Evolutionary conservation across 371 early-diverging fungal species (phyloP).

Genomic region (Massospora cicadina): DNA sequence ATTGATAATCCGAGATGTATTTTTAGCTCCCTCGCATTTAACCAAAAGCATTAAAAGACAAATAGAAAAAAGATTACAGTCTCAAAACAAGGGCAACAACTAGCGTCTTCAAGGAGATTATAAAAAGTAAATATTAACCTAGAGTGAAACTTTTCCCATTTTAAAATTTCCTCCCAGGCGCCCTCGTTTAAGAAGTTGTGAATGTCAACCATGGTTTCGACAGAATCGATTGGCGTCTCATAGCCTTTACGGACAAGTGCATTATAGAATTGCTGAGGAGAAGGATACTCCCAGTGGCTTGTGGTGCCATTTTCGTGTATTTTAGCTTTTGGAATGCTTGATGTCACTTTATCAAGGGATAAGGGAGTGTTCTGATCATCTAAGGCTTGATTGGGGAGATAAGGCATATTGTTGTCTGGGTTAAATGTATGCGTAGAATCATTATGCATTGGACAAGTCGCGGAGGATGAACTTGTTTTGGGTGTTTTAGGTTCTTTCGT

Average conservation of each 20-base stretch:
- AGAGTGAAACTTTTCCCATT: slow-evolving; percentile 61
- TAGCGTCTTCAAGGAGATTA: too few relatives aligned
- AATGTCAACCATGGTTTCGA: slow-evolving; percentile 59
- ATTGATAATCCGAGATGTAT: too few relatives aligned
- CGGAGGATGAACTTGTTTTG: neutral
- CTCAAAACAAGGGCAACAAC: too few relatives aligned
- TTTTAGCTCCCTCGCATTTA: too few relatives aligned
- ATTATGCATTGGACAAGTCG: slow-evolving; percentile 14
- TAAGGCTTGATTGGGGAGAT: slow-evolving; percentile 36
- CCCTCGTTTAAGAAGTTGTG: slow-evolving; percentile 85
- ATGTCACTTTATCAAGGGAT: slow-evolving; percentile 37
- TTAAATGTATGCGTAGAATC: slow-evolving; percentile 20
- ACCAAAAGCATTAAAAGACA: too few relatives aligned
- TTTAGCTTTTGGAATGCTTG: slow-evolving; percentile 46
- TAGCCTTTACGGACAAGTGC: slow-evolving; percentile 85
- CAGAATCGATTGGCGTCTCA: slow-evolving; percentile 48
- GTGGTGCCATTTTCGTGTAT: slow-evolving; percentile 16
- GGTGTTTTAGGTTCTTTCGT: neutral
- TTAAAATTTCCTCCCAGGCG: slow-evolving; percentile 75
- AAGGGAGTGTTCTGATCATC: slow-evolving; percentile 33
- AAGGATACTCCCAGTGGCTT: slow-evolving; percentile 83
- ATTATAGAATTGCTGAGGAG: slow-evolving; percentile 83
- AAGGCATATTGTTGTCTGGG: slow-evolving; percentile 58
- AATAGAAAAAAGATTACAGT: too few relatives aligned
- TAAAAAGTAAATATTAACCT: too few relatives aligned